phyloP scores from a whole-genome alignment of 176 grass and related monocot genomes.

The Oryza coarctata region DNA sequence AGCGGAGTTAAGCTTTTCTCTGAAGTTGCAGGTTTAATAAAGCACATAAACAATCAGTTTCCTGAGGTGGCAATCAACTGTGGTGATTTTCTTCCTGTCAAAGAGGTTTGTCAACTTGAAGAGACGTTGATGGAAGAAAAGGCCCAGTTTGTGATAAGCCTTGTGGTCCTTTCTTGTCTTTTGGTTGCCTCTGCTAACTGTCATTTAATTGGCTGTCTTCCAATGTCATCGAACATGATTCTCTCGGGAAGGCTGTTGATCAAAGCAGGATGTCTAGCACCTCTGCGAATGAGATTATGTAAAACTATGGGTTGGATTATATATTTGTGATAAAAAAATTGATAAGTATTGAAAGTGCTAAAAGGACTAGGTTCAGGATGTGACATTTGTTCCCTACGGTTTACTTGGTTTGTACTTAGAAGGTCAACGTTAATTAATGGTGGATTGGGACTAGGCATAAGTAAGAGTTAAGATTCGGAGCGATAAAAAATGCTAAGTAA shows the following conservation, averaged over 20 bases:
- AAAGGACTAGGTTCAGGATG: too few species aligned
- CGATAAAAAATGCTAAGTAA: too few species aligned
- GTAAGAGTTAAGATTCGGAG: too few species aligned
- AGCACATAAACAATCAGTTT: slow-evolving; percentile 49
- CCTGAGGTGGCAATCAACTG: slow-evolving; percentile 14
- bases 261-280: slow-evolving; percentile 7
- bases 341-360: too few species aligned
- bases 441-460: too few species aligned
- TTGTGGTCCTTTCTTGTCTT: neutral
- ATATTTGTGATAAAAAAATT: too few species aligned
- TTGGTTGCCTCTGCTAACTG: neutral
- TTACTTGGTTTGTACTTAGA: too few species aligned
- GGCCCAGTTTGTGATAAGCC: slow-evolving; percentile 64
- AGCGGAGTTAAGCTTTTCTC: slow-evolving; percentile 65
- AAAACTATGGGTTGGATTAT: too few species aligned
- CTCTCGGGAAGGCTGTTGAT: slow-evolving; percentile 43
- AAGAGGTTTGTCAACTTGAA: slow-evolving; percentile 61
- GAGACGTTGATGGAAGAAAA: slow-evolving; percentile 70
- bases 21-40: slow-evolving; percentile 51
- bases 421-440: too few species aligned
- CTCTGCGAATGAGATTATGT: slow-evolving; percentile 37
- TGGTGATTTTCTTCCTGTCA: slow-evolving; percentile 27
- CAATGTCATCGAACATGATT: slow-evolving; percentile 43
- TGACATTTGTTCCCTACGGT: too few species aligned
- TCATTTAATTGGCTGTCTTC: neutral